Conservation (phyloP, 2,329 filamentous ascomycete genomes). For the Fonsecaea monophora region DNA sequence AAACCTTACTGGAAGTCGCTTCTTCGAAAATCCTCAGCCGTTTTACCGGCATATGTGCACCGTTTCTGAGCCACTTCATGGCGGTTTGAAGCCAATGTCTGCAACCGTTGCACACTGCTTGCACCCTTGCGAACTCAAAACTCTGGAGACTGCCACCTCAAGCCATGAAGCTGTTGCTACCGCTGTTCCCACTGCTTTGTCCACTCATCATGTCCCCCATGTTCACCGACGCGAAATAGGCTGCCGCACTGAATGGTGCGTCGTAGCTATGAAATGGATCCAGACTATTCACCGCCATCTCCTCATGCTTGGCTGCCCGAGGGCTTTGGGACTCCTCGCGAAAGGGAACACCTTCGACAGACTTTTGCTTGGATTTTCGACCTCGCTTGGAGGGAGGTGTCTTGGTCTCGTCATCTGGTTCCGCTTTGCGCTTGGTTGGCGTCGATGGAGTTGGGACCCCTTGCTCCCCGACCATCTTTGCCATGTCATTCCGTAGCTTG, state of each 20-base stretch:
- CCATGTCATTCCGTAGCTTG: slow-evolving; percentile 37
- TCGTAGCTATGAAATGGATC: slow-evolving; percentile 19
- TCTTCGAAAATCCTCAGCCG: background rate
- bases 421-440: slow-evolving; percentile 33
- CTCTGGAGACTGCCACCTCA: slow-evolving; percentile 12
- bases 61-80: slow-evolving; percentile 3
- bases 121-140: background rate
- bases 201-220: slow-evolving; percentile 19
- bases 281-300: slow-evolving; percentile 12
- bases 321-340: slow-evolving; percentile 25
- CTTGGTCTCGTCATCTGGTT: slow-evolving; percentile 27
- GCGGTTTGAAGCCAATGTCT: background rate
- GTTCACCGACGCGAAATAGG: slow-evolving; percentile 22
- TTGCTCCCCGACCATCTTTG: slow-evolving; percentile 24
- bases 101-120: background rate
- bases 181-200: slow-evolving; percentile 17
- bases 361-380: slow-evolving; percentile 22
- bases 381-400: slow-evolving; percentile 28
- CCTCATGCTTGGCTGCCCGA: slow-evolving; percentile 21
- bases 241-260: slow-evolving; percentile 12
- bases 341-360: slow-evolving; percentile 28
- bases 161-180: slow-evolving; percentile 19
- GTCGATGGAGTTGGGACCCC: slow-evolving; percentile 22
- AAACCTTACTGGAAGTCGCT: slow-evolving; percentile 6
- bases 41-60: background rate